Percentiles rank a stretch among this genome's conserved stretches.
phyloP scores from a whole-genome alignment of 1,284 basidiomycete species.

The Microbotryomycetes sp. region DNA sequence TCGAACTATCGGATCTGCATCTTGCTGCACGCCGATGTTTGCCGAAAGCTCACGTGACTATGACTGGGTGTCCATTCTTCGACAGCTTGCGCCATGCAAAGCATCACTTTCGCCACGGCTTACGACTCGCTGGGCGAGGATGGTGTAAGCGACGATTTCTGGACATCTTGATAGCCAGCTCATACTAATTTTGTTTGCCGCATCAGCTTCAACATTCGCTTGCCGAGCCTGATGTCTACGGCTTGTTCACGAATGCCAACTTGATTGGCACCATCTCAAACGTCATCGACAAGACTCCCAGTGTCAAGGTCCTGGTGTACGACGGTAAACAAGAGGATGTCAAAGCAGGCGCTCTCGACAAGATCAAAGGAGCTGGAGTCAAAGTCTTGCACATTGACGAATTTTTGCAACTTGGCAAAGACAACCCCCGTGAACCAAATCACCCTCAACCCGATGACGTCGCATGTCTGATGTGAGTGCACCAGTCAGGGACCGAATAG shows the following conservation, averaged over 20 bases:
- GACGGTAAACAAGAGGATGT: conserved; percentile 64
- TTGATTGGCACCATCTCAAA: conserved; percentile 61
- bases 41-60: too few relatives aligned
- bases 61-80: background rate
- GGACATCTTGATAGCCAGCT: too few relatives aligned
- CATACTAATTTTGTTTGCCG: background rate
- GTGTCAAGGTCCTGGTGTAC: conserved; percentile 75
- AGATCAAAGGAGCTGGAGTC: conserved; percentile 47
- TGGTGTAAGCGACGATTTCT: conserved; percentile 39
- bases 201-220: conserved; percentile 71
- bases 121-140: conserved; percentile 85
- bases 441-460: conserved; percentile 59
- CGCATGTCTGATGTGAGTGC: conserved; percentile 84
- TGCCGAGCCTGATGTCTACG: conserved; percentile 78
- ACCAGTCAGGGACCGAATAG: too few relatives aligned
- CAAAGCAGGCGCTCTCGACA: conserved; percentile 48
- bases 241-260: conserved; percentile 86
- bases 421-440: conserved; percentile 52
- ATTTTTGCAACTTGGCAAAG: conserved; percentile 58
- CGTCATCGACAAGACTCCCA: conserved; percentile 44
- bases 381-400: conserved; percentile 61
- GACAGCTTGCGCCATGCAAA: conserved; percentile 61
- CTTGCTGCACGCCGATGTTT: too few relatives aligned
- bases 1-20: background rate
- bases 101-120: conserved; percentile 79